phyloP scores from a whole-genome alignment of 106 monocot species.

The Apostasia shenzhenica region DNA sequence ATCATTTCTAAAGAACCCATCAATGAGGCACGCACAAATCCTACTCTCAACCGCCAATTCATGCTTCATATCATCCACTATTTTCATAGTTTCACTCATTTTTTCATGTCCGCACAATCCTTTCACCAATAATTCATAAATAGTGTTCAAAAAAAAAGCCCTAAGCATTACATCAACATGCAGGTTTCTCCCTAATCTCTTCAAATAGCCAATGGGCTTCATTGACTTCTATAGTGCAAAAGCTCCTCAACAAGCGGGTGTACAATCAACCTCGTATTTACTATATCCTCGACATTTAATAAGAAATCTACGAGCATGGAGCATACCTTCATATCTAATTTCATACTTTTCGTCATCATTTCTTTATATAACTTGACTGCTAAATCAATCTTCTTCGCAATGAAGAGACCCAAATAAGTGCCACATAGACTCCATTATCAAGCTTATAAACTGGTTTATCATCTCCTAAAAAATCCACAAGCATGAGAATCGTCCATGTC shows the following conservation, averaged over 20 bases:
- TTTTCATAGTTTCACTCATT: conserved; percentile 41
- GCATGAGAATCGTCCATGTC: conserved; percentile 83
- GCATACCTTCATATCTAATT: conserved; percentile 22
- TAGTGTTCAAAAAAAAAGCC: no score
- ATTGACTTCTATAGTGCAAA: conserved; percentile 46
- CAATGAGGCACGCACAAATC: conserved; percentile 45
- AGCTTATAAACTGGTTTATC: conserved; percentile 39
- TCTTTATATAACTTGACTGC: conserved; percentile 84
- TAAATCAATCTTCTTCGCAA: conserved; percentile 41
- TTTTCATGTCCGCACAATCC: conserved; percentile 50
- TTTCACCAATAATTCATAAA: conserved; percentile 34
- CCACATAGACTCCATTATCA: conserved; percentile 37
- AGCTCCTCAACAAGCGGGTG: conserved; percentile 44
- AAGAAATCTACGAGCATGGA: conserved; percentile 40
- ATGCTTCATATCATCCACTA: conserved; percentile 35
- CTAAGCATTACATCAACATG: conserved; percentile 5
- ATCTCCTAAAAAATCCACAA: conserved; percentile 51
- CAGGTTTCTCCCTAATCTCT: conserved; percentile 33
- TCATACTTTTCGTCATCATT: conserved; percentile 36
- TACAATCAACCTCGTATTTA: conserved; percentile 27
- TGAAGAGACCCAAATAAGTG: conserved; percentile 41
- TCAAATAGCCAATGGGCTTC: conserved; percentile 40
- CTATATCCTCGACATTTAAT: conserved; percentile 27
- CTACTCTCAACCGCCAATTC: conserved; percentile 12
- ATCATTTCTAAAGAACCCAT: conserved; percentile 44